phyloP scores from a whole-genome alignment of 1,284 basidiomycete genomes.

The Microbotryum violaceum region DNA sequence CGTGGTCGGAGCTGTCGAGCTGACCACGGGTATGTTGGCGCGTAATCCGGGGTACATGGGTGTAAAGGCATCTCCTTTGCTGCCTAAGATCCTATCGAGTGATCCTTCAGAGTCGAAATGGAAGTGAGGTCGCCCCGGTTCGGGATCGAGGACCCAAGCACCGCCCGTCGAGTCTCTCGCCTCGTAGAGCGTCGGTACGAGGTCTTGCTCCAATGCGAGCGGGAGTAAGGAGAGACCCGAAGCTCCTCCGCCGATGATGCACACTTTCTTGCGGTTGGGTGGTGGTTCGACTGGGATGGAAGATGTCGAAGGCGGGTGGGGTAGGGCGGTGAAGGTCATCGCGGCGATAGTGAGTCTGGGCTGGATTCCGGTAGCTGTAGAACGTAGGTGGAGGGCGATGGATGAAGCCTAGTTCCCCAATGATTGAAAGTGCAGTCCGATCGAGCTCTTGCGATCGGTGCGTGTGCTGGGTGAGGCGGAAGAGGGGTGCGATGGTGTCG shows the following conservation, averaged over 20 bases:
- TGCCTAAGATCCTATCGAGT: conserved; percentile 19
- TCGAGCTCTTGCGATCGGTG: too few relatives aligned
- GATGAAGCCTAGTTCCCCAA: too few relatives aligned
- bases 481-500: too few relatives aligned
- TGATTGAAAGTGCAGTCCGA: too few relatives aligned
- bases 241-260: conserved; percentile 44
- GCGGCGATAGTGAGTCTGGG: too few relatives aligned
- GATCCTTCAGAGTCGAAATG: background rate
- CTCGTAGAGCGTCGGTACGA: conserved; percentile 30
- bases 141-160: conserved; percentile 37
- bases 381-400: too few relatives aligned
- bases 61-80: conserved; percentile 8
- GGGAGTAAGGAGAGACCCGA: conserved; percentile 43
- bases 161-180: conserved; percentile 37
- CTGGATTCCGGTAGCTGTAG: too few relatives aligned
- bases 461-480: too few relatives aligned
- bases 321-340: too few relatives aligned
- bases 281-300: too few relatives aligned
- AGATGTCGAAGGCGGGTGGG: too few relatives aligned
- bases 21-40: conserved; percentile 42
- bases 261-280: background rate
- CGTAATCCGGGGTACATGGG: conserved; percentile 42
- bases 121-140: conserved; percentile 5
- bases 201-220: conserved; percentile 36
- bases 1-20: too few relatives aligned